phyloP scores from a whole-genome alignment of 2,329 filamentous ascomycete species.

The Didymella pomorum region DNA sequence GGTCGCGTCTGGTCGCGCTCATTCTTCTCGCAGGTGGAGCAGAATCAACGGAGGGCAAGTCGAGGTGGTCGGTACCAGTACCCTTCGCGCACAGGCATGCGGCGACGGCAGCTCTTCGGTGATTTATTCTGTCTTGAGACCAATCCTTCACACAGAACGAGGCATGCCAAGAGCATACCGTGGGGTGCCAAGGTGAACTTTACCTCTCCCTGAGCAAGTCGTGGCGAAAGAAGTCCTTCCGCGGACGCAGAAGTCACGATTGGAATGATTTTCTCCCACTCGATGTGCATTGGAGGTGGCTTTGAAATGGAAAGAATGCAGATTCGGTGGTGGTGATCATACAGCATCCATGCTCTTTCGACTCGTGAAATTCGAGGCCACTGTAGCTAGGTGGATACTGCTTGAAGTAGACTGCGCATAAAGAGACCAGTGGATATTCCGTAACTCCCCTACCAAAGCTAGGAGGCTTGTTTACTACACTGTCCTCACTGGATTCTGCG shows the following conservation, averaged over 20 bases:
- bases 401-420: background rate
- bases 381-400: background rate
- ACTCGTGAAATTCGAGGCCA: background rate
- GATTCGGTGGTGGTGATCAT: background rate
- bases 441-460: background rate
- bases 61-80: background rate
- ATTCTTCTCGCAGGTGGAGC: constrained; percentile 12
- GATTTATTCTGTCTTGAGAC: background rate
- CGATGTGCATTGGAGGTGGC: background rate
- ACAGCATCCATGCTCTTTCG: background rate
- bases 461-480: background rate
- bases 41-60: background rate
- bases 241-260: background rate
- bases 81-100: constrained; percentile 6
- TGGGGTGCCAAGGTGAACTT: background rate
- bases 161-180: constrained; percentile 2
- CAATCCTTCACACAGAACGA: background rate
- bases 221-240: constrained; percentile 2
- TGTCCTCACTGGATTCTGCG: background rate
- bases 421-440: background rate
- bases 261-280: constrained; percentile 1
- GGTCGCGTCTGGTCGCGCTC: background rate
- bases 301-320: constrained; percentile 8
- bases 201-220: background rate
- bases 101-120: constrained; percentile 8